These are phyloP conservation scores for Pythium angustatum DNA, from an alignment of 352 stramenopile genomes.

Conservation along the genomic window DNA sequence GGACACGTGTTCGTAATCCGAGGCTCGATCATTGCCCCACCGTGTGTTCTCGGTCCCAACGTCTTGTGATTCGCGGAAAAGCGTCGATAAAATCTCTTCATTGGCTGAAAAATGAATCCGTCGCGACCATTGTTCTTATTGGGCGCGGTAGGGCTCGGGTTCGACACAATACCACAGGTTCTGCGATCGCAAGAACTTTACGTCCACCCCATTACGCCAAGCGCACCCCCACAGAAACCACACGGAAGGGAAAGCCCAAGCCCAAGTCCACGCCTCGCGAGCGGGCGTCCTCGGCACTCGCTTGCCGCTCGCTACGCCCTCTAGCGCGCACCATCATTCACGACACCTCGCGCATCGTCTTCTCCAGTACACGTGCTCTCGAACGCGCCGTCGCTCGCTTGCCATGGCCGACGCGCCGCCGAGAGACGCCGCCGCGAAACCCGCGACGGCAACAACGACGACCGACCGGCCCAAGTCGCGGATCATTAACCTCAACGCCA, in stretches of 20 bases:
- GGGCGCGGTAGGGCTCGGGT: neutral
- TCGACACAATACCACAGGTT: neutral
- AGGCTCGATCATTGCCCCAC: conserved; percentile 7
- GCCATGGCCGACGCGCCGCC: conserved; percentile 27
- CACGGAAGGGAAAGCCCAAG: too few relatives aligned
- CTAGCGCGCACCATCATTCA: too few relatives aligned
- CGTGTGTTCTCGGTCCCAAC: neutral
- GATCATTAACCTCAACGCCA: conserved; percentile 42
- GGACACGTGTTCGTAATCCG: conserved; percentile 8
- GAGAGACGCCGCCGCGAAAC: conserved; percentile 21
- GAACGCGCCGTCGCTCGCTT: too few relatives aligned
- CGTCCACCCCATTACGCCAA: too few relatives aligned
- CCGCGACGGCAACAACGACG: too few relatives aligned
- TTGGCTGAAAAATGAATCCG: conserved; percentile 15
- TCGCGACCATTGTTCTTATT: too few relatives aligned
- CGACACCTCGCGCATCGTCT: neutral
- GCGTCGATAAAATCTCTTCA: neutral
- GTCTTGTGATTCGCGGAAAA: conserved; percentile 12
- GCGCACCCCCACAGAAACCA: neutral
- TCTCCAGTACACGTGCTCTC: too few relatives aligned
- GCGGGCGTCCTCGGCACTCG: too few relatives aligned
- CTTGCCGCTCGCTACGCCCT: too few relatives aligned
- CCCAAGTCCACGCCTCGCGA: neutral
- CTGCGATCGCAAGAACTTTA: conserved; percentile 18
- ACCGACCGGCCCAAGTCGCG: conserved; percentile 42